phyloP scores from a whole-genome alignment of 805 yeast species.

The Torulaspora delbrueckii region DNA sequence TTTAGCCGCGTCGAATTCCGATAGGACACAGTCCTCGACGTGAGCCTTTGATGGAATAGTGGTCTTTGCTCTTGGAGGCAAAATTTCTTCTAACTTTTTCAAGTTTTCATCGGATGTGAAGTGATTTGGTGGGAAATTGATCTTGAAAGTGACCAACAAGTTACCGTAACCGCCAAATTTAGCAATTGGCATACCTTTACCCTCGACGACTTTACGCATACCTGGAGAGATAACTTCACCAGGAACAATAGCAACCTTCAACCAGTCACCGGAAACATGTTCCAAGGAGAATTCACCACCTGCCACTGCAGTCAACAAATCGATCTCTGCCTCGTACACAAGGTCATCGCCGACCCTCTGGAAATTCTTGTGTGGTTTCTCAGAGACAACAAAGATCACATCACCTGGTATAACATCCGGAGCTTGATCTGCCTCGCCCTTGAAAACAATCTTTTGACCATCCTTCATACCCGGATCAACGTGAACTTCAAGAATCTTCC shows the following conservation, averaged over 20 bases:
- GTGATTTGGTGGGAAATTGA: slow-evolving; percentile 78
- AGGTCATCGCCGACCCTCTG: slow-evolving; percentile 88
- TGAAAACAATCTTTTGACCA: slow-evolving; percentile 85
- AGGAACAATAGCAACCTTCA: slow-evolving; percentile 75
- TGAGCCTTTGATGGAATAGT: slow-evolving; percentile 64
- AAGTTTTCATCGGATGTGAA: slow-evolving; percentile 73
- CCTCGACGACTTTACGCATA: slow-evolving; percentile 70
- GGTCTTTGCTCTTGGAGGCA: slow-evolving; percentile 69
- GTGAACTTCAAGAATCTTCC: slow-evolving; percentile 91
- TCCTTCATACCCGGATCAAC: slow-evolving; percentile 96
- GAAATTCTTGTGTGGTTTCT: slow-evolving; percentile 79
- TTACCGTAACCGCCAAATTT: slow-evolving; percentile 87
- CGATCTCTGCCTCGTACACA: slow-evolving; percentile 78
- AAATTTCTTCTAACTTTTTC: slow-evolving; percentile 62
- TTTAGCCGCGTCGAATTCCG: slow-evolving; percentile 61
- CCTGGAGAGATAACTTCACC: slow-evolving; percentile 94
- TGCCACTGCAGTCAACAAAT: slow-evolving; percentile 88
- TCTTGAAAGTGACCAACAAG: slow-evolving; percentile 75
- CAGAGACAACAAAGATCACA: slow-evolving; percentile 85
- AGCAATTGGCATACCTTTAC: slow-evolving; percentile 96
- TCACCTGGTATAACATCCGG: slow-evolving; percentile 96
- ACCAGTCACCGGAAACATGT: slow-evolving; percentile 88
- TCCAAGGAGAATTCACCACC: slow-evolving; percentile 89
- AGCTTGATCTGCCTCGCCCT: slow-evolving; percentile 96
- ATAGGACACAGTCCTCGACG: slow-evolving; percentile 74